Percentiles rank a stretch among this genome's conserved stretches.
Evolutionary conservation across 2,329 filamentous ascomycete species (phyloP).

Genomic region (Colletotrichum lini): DNA sequence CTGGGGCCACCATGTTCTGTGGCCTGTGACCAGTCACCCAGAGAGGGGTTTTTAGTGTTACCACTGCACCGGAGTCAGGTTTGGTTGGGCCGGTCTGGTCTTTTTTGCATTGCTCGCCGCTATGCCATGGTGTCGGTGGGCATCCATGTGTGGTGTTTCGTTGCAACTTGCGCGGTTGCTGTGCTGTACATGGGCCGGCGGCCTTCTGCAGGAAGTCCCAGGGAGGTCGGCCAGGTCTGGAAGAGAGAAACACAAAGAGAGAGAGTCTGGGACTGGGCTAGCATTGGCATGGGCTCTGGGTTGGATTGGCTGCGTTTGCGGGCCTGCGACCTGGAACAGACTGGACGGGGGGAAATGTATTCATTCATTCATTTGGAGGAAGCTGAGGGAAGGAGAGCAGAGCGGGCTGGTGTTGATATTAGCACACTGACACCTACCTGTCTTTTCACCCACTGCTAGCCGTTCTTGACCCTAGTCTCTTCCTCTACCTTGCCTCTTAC

Average conservation of each 20-base stretch:
- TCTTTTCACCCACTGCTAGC: conserved; percentile 22
- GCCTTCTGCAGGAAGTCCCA: neutral
- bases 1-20: conserved; percentile 30
- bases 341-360: neutral
- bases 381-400: neutral
- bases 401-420: neutral
- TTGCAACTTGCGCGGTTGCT: conserved; percentile 1
- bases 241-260: neutral
- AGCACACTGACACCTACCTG: conserved; percentile 20
- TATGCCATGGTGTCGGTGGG: neutral
- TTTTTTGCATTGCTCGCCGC: conserved; percentile 15
- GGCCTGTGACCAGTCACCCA: conserved; percentile 32
- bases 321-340: conserved; percentile 22
- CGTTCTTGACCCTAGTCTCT: conserved; percentile 15
- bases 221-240: neutral
- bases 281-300: conserved; percentile 13
- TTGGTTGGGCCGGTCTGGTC: conserved; percentile 31
- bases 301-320: conserved; percentile 18
- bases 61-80: conserved; percentile 38
- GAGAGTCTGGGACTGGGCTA: conserved; percentile 2
- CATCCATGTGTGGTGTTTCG: neutral
- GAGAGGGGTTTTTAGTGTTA: conserved; percentile 39
- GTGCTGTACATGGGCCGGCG: neutral
- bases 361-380: too few species aligned
- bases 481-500: conserved; percentile 17